A percentile compares a stretch with the other conserved stretches of the same genome.
Conservation (phyloP, 352 stramenopile genomes). For the Globisporangium solare region DNA sequence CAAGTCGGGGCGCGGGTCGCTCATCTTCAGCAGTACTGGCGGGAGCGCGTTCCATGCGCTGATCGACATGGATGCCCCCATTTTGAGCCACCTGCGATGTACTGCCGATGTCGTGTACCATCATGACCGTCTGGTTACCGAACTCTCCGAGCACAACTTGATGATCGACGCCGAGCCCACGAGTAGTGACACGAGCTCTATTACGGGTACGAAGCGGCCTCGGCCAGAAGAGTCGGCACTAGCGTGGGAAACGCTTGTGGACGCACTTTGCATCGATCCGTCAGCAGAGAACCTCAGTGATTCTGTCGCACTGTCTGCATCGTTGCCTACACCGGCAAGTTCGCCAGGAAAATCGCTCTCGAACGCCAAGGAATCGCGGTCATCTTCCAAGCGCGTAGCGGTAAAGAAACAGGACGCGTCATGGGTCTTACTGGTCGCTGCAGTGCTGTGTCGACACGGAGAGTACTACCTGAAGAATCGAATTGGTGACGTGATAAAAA, state of each 20-base stretch:
- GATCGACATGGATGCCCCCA: constrained; percentile 37
- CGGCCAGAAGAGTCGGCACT: constrained; percentile 18
- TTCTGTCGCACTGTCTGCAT: constrained; percentile 14
- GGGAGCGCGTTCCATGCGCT: constrained; percentile 4
- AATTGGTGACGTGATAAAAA: constrained; percentile 54
- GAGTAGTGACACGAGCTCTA: not conserved
- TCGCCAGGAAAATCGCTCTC: constrained; percentile 5
- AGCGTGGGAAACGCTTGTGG: constrained; percentile 42
- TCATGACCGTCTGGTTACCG: constrained; percentile 45
- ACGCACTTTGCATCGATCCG: constrained; percentile 29
- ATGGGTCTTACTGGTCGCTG: constrained; percentile 45
- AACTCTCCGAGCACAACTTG: constrained; percentile 8
- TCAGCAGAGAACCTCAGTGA: constrained; percentile 18
- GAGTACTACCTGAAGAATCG: constrained; percentile 49
- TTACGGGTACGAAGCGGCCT: constrained; percentile 7
- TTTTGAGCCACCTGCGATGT: constrained; percentile 41
- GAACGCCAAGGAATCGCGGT: constrained; percentile 17
- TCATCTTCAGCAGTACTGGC: constrained; percentile 7
- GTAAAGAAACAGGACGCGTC: constrained; percentile 32
- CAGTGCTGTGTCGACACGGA: constrained; percentile 40
- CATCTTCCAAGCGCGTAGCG: constrained; percentile 12
- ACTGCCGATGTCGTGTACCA: constrained; percentile 48
- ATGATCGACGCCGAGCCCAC: constrained; percentile 1
- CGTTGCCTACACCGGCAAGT: constrained; percentile 14
- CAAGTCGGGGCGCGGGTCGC: constrained; percentile 15